Evolutionary conservation across 306 rosid species (phyloP).

Genomic region (Quercus rubra): DNA sequence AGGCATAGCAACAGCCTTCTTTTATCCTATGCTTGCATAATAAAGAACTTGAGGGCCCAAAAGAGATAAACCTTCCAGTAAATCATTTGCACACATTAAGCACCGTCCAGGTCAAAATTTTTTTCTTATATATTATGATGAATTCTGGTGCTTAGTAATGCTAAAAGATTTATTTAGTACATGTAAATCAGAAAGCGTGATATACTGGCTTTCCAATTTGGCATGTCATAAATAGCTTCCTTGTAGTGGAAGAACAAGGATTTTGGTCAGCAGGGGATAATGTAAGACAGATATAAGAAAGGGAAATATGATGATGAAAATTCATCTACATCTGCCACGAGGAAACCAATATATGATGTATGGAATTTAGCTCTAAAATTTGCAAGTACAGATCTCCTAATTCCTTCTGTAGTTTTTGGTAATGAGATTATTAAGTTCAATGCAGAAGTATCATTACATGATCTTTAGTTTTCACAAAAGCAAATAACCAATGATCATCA

Average conservation of each 20-base stretch:
- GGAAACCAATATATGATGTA: neutral
- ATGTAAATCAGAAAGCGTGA: neutral
- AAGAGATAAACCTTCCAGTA: neutral
- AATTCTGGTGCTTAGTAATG: neutral
- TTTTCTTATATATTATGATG: neutral
- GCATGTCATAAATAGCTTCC: neutral
- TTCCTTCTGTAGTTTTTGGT: neutral
- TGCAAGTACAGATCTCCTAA: neutral
- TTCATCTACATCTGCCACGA: neutral
- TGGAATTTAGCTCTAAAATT: neutral
- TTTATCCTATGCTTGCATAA: neutral
- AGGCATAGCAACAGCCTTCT: neutral
- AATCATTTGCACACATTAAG: neutral
- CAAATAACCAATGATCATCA: neutral
- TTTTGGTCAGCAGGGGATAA: neutral
- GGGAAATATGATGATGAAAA: neutral
- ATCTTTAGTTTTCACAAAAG: neutral
- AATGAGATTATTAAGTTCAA: neutral
- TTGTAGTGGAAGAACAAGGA: neutral
- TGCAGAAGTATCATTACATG: neutral
- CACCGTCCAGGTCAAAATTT: neutral
- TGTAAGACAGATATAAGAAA: neutral
- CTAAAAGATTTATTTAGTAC: neutral
- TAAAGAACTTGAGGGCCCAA: neutral
- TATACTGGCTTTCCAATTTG: neutral